Base-by-base conservation (phyloP, 129 eudicot genomes). In the Arctium lappa region DNA sequence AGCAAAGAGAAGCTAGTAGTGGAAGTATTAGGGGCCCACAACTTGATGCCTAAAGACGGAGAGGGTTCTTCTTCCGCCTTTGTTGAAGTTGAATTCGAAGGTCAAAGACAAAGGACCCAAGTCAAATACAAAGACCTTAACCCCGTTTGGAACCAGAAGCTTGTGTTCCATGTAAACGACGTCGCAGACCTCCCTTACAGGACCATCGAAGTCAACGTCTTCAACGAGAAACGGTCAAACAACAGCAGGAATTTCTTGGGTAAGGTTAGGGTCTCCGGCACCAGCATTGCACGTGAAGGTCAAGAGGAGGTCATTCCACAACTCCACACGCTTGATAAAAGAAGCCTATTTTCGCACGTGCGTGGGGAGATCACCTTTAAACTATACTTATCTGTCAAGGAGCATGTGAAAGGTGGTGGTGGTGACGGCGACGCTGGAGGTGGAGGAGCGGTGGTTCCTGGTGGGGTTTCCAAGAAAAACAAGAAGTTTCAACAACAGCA, bases 41-140 rank as follows among this genome's bases (percentile, higher is more conserved):
- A 93, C 86, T 75, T 95, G 30, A 93, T 95, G 97, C 98, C 99
- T 1, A 95, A 95, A 89, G 99, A 95, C 44, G 99, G 99, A 0
- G 98, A 95, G 56, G 99, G 99, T 1, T 95, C 99, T 4, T 91
- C 98, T 1, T 93, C 98, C 0, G 88, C 99, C 1, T 95, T 91
- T 80, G 99, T 95, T 2, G 99, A 95, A 73, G 97, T 95, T 29
- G 98, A 95, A 87, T 95, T 93, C 71, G 97, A 95, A n/a, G 90
- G 87, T 76, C 98, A 95, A 73, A 85, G 94, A 32, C 91, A 86
- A 46, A 83, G 80, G 9, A 95, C 99, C 0, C 90, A 90, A 80
- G 98, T 93, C 34, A 95, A 93, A 73, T 83, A 87, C 85, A 86
- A 89, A 68, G 97, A 90, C 76, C 85, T 95, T 0, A 93, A 93